These are phyloP conservation scores for Hirsutella minnesotensis DNA, from an alignment of 2,329 filamentous ascomycete genomes.

Conservation along the genomic window DNA sequence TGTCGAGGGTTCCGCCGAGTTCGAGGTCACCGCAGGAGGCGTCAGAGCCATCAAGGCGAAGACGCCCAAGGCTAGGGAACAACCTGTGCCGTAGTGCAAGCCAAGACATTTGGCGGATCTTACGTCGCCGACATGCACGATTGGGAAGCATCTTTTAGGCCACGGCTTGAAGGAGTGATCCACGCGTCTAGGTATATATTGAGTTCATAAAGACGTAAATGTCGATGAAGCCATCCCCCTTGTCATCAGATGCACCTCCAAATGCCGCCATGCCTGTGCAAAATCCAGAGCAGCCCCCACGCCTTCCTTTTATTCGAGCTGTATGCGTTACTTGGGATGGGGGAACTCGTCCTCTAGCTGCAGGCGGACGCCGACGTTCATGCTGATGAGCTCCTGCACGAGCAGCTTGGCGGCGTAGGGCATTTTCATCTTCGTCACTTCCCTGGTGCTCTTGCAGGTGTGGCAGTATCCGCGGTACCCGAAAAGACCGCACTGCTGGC, in stretches of 20 bases:
- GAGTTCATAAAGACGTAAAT: no score
- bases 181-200: no score
- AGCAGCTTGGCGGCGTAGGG: conserved; percentile 94
- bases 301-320: no score
- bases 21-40: conserved; percentile 63
- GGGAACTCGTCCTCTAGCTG: conserved; percentile 93
- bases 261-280: neutral
- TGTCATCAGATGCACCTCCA: neutral
- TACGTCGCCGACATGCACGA: no score
- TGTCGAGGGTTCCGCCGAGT: conserved; percentile 47
- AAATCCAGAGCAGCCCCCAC: no score
- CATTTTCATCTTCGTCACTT: conserved; percentile 88
- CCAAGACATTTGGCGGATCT: no score
- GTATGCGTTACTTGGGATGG: conserved; percentile 37
- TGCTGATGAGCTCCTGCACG: conserved; percentile 90
- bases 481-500: conserved; percentile 87
- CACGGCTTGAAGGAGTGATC: no score
- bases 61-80: neutral
- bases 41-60: conserved; percentile 23
- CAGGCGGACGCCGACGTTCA: conserved; percentile 93
- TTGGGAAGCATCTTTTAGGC: no score
- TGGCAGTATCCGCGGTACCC: conserved; percentile 93
- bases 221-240: neutral
- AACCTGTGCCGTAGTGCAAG: no score
- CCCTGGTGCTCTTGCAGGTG: conserved; percentile 74